These are phyloP conservation scores for Talaromyces adpressus DNA, from an alignment of 495 filamentous ascomycete genomes.

Conservation along the genomic window DNA sequence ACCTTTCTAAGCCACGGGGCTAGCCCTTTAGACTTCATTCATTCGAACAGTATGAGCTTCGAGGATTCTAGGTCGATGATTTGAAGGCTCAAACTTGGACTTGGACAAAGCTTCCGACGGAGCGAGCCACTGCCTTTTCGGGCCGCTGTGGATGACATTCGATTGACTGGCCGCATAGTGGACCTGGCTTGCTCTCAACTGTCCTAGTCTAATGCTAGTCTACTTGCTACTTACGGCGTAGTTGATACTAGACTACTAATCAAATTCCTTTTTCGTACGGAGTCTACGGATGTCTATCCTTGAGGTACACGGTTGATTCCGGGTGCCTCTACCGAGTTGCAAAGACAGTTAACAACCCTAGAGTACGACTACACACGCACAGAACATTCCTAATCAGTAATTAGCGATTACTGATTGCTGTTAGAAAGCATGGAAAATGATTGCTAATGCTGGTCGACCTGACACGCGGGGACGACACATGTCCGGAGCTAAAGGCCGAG, in stretches of 20 bases:
- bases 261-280: background rate
- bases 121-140: constrained; percentile 6
- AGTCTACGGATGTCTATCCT: background rate
- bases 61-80: background rate
- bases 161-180: constrained; percentile 5
- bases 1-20: background rate
- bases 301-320: background rate
- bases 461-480: background rate
- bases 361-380: too few relatives aligned
- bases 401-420: background rate
- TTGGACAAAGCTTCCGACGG: constrained; percentile 6
- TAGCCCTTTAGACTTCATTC: background rate
- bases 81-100: background rate
- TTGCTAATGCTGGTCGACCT: background rate
- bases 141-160: constrained; percentile 6
- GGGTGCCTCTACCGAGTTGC: background rate
- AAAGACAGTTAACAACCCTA: background rate
- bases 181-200: background rate
- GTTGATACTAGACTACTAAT: background rate
- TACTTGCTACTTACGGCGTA: background rate
- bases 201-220: constrained; percentile 2
- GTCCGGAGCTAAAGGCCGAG: background rate
- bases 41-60: background rate
- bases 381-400: too few relatives aligned
- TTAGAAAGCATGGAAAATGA: background rate